These are phyloP conservation scores for Lenwebbia sp. DNA, from an alignment of 345 rosid genomes.

Conservation along the genomic window DNA sequence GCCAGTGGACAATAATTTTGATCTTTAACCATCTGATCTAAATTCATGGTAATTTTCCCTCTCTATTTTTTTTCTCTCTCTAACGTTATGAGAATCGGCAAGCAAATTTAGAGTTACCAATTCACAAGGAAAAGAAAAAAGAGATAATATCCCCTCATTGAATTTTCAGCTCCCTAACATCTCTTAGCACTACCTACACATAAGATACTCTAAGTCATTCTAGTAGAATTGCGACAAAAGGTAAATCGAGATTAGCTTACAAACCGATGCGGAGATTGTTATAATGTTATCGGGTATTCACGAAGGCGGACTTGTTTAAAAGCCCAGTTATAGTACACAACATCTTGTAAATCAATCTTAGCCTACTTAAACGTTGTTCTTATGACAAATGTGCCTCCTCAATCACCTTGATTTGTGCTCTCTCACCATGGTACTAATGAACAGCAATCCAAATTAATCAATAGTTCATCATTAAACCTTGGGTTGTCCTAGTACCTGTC, in stretches of 20 bases:
- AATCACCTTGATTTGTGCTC: not conserved
- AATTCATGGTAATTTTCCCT: not conserved
- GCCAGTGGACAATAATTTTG: not conserved
- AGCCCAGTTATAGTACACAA: not conserved
- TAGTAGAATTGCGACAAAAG: not conserved
- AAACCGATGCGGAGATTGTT: not conserved
- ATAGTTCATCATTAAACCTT: not conserved
- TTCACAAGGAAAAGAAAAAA: not conserved
- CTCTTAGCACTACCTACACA: not conserved
- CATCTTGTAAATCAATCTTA: not conserved
- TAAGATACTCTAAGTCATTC: not conserved
- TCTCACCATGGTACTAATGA: not conserved
- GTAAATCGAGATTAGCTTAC: not conserved
- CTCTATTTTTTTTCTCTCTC: not conserved
- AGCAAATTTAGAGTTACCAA: not conserved
- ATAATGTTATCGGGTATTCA: not conserved
- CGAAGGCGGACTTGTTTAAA: not conserved
- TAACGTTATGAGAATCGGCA: not conserved
- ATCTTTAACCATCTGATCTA: not conserved
- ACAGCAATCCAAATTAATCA: not conserved
- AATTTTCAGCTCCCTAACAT: not conserved
- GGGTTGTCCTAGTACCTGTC: not conserved
- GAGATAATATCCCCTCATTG: not conserved
- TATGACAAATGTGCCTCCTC: not conserved
- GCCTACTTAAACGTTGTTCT: not conserved